Base-by-base conservation (phyloP, 2,329 filamentous ascomycete species). In the Fusarium temperatum region DNA sequence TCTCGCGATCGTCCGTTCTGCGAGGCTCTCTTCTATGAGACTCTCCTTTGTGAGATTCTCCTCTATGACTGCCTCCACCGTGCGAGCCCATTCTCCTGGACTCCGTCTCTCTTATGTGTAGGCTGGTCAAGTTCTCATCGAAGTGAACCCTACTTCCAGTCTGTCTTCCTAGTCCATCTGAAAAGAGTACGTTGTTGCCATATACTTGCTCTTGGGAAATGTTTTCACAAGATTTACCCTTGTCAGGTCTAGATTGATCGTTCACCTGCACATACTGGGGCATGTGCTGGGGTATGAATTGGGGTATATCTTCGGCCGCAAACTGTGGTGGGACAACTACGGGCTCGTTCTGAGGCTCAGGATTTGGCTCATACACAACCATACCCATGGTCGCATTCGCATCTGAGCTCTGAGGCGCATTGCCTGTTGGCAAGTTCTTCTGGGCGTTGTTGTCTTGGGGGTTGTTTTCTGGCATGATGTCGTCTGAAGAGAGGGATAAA, bases 121-220 rank as follows among this genome's bases (percentile, higher is more conserved):
- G 26, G 26, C 26, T 26, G 26, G 26, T 26, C 26, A 26, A 26
- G 20, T 18, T 22, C 11, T 39, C n/a, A 3, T 22, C 51, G 14
- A 39, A 39, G 0, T 17, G 24, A 28, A 39, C 35, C 11, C 20
- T 22, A 2, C 24, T 54, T 13, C 18, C 24, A 28, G 14, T 54
- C 10, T 28, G 35, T 0, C 6, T 28, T n/a, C 2, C 14, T 8
- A 3, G 2, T 8, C 10, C 51, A n/a, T n/a, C 20, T 12, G 0
- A 20, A 15, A 3, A 4, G 11, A 7, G 24, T 8, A 10, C 11
- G 1, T 18, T 18, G 4, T n/a, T 18, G 2, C 5, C 13, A 28
- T 17, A 10, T 2, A 28, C 6, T 10, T 22, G 24, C 14, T 54
- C 24, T 17, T 22, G 18, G 22, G 10, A 9, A 9, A 22, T 6